Evolutionary conservation across 805 yeast species (phyloP), one percentile per base, ranked within the genome.

Genomic region (Suhomyces prunicola): DNA sequence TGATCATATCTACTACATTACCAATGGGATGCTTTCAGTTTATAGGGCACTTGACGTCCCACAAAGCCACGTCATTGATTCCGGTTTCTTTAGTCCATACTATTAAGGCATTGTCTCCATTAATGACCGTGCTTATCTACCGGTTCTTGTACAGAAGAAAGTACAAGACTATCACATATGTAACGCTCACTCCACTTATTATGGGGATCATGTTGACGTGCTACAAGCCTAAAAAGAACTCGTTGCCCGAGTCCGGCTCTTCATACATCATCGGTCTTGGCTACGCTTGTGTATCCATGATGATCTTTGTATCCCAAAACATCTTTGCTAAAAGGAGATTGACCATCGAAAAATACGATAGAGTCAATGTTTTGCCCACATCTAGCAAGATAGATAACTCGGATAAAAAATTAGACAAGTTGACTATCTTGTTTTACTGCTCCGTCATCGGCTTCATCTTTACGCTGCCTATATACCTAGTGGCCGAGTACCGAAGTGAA

Each of bases 11-110:
- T 48, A 86, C 90, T 12, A 90, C 96, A 0, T 81, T 90, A 22
- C 98, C 98, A 17, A 90, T 93, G 96, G 98, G 97, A 6, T 74
- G 85, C 55, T 94, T 93, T 72, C 98, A 93, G 73, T 88, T 93
- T 59, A 75, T 86, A 19, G 99, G 98, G 19, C 98, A 93, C 69
- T 84, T 92, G 56, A 83, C 96, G 12, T 83, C 96, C 6, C 97
- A 92, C 67, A 88, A 88, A 65, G 93, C 98, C n/a, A 91, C 97
- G 2, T 81, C 92, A 2, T 69, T 88, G 55, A 89, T 94, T 49
- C 97, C 97, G 0, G 97, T 94, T n/a, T 88, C 97, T 5, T 73
- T 92, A 58, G 97, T 94, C 19, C 97, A 93, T 68, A 91, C 97
- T 7, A 85, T 93, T 60, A 94, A 94, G 72, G 94, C 97, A 1